Percentiles rank a stretch among this genome's conserved stretches.
phyloP scores from a whole-genome alignment of 2,329 filamentous ascomycete species.

The Aspergillus pseudotamarii region DNA sequence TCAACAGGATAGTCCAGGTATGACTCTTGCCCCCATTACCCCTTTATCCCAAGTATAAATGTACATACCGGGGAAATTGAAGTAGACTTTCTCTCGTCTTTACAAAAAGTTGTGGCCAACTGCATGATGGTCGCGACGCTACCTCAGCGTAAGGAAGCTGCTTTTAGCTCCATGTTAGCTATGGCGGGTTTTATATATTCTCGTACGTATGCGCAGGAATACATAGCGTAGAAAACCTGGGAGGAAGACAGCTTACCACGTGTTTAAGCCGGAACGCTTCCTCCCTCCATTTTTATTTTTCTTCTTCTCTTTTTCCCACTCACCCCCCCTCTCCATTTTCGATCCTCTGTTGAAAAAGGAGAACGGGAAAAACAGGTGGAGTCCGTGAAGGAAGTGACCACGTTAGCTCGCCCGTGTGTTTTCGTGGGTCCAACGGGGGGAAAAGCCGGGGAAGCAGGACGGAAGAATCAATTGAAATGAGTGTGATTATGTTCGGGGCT shows the following conservation, averaged over 20 bases:
- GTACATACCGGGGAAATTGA: background rate
- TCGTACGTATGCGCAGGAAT: background rate
- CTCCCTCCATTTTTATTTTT: background rate
- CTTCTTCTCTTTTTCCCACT: background rate
- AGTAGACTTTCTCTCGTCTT: background rate
- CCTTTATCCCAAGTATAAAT: background rate
- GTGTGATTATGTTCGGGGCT: background rate
- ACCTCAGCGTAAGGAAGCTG: background rate
- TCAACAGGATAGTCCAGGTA: background rate
- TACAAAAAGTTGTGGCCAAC: background rate
- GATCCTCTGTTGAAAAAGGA: background rate
- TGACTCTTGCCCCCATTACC: background rate
- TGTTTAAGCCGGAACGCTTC: too few relatives aligned
- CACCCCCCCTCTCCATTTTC: background rate
- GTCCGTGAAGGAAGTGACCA: background rate
- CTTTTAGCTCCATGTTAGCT: too few relatives aligned
- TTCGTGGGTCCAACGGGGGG: background rate
- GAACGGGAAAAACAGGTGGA: background rate
- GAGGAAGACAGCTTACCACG: background rate
- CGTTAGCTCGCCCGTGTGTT: background rate
- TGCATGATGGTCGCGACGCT: background rate
- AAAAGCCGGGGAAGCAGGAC: constrained; percentile 1
- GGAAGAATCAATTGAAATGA: background rate
- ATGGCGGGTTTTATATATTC: background rate
- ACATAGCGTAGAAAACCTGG: background rate